These are phyloP conservation scores for Thielaviopsis ethacetica DNA, from an alignment of 2,329 filamentous ascomycete genomes.

Conservation along the genomic window DNA sequence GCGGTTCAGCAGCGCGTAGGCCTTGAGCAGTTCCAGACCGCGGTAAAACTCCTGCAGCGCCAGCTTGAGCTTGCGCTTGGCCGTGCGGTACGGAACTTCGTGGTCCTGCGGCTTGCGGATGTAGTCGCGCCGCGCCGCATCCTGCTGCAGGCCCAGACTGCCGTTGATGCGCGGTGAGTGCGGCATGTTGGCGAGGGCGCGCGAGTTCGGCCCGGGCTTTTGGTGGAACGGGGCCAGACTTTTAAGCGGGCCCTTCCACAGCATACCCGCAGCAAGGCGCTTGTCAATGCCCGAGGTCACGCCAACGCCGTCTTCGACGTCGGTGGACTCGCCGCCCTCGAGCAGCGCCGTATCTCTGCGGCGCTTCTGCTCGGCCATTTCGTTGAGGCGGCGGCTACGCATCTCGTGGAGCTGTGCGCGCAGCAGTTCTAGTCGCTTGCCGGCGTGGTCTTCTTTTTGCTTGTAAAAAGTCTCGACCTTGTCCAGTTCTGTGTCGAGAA, in stretches of 20 bases:
- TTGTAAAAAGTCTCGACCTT: constrained; percentile 89
- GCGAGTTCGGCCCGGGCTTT: constrained; percentile 42
- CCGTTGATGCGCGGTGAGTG: constrained; percentile 28
- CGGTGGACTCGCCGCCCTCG: constrained; percentile 14
- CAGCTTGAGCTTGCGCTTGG: constrained; percentile 81
- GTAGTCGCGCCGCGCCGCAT: constrained; percentile 29
- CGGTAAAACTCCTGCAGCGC: constrained; percentile 90
- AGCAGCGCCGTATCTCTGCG: constrained; percentile 16
- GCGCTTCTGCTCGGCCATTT: constrained; percentile 36
- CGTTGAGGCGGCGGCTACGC: constrained; percentile 65
- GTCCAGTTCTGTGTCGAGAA: constrained; percentile 67
- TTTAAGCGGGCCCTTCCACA: constrained; percentile 38
- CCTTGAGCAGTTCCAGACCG: constrained; percentile 78
- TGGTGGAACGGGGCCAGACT: constrained; percentile 17
- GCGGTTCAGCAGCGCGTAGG: constrained; percentile 75
- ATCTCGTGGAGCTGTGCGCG: constrained; percentile 84
- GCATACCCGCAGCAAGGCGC: constrained; percentile 14
- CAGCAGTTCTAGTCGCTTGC: constrained; percentile 50
- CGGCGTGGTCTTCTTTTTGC: constrained; percentile 73
- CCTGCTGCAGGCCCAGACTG: constrained; percentile 14
- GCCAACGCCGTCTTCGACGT: constrained; percentile 6
- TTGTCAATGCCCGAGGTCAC: not conserved
- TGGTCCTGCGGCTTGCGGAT: constrained; percentile 29
- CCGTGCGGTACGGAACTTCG: constrained; percentile 66
- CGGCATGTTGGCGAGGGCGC: constrained; percentile 38